These are phyloP conservation scores for Rhizophagus sp. DNA, from an alignment of 192 early-diverging fungal species.

Conservation along the genomic window DNA sequence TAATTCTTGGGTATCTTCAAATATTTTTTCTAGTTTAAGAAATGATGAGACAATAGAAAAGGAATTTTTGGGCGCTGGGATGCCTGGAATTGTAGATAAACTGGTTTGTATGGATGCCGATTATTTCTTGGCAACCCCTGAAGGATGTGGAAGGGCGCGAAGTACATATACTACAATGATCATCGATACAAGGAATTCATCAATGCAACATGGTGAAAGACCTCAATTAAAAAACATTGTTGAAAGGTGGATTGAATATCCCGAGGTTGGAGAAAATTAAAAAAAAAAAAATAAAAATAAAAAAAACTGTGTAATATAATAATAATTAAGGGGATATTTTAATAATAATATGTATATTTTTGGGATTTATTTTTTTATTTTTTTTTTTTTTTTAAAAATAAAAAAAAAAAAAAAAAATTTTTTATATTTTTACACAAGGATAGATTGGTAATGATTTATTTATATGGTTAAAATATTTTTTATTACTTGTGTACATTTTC, in stretches of 20 bases:
- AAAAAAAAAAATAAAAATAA: too few relatives aligned
- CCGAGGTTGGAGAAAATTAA: too few relatives aligned
- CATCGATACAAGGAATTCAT: neutral
- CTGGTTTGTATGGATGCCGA: neutral
- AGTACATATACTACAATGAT: slow-evolving; percentile 3
- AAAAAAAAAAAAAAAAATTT: too few relatives aligned
- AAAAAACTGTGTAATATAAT: too few relatives aligned
- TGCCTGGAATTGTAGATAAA: slow-evolving; percentile 5
- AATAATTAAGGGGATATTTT: too few relatives aligned
- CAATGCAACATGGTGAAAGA: neutral
- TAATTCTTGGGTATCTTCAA: neutral
- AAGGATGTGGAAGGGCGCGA: neutral
- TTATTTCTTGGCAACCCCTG: neutral
- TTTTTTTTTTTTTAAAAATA: too few relatives aligned
- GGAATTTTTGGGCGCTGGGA: neutral
- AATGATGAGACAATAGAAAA: neutral
- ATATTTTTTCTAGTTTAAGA: neutral
- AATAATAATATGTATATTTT: too few relatives aligned
- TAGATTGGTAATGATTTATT: too few relatives aligned
- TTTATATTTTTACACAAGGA: too few relatives aligned
- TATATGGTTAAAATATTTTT: too few relatives aligned
- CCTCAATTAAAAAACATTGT: neutral
- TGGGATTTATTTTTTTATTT: too few relatives aligned
- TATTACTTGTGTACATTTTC: too few relatives aligned
- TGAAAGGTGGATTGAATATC: neutral